Evolutionary conservation across 108 stramenopile genomes (phyloP).

Genomic region (Pseudonitzschia pungens): DNA sequence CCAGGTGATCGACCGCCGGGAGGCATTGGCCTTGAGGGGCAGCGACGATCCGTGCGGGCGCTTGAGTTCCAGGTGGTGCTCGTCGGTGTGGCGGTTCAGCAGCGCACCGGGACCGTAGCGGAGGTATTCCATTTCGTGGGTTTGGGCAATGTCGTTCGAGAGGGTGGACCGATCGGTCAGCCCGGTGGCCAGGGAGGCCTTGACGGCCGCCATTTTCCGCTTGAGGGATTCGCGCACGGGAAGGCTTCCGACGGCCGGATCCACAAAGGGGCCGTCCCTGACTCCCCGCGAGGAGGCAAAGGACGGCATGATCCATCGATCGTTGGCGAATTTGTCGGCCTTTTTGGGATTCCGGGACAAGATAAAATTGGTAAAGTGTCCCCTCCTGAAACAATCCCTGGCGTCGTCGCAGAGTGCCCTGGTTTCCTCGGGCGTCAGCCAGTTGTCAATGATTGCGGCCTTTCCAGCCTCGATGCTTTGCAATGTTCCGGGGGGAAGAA

Average conservation of each 20-base stretch:
- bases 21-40: conserved; percentile 26
- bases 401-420: background rate
- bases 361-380: background rate
- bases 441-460: background rate
- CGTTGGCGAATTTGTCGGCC: background rate
- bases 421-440: background rate
- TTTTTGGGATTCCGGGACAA: background rate
- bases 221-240: background rate
- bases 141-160: background rate
- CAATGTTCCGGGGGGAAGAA: background rate
- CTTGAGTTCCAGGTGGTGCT: conserved; percentile 76
- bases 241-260: background rate
- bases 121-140: conserved; percentile 52
- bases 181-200: background rate
- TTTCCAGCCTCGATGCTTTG: background rate
- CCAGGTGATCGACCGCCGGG: conserved; percentile 60
- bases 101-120: conserved; percentile 63
- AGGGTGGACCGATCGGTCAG: background rate
- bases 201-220: background rate
- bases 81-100: conserved; percentile 64
- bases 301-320: background rate
- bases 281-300: background rate
- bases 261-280: background rate
- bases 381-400: background rate
- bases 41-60: conserved; percentile 46